These are phyloP conservation scores for Magnusiomyces fungicola DNA, from an alignment of 1,139 yeast species.

Conservation along the genomic window DNA sequence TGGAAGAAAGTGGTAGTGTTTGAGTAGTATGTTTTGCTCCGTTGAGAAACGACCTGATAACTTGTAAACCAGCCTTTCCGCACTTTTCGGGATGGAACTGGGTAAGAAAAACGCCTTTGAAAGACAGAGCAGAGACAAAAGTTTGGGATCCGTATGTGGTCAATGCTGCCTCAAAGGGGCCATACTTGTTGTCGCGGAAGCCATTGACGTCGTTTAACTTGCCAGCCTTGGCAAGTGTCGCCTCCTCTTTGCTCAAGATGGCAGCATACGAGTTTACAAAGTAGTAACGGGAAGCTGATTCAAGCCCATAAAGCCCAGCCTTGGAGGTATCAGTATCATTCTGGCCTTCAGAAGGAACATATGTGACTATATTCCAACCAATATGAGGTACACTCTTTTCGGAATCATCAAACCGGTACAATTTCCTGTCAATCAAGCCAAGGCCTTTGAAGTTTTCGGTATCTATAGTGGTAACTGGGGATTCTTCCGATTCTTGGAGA, in stretches of 20 bases:
- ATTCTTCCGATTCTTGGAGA: constrained; percentile 68
- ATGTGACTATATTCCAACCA: constrained; percentile 69
- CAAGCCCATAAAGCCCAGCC: constrained; percentile 51
- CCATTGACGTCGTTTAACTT: constrained; percentile 23
- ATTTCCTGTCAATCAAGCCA: constrained; percentile 43
- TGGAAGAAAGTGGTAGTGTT: not conserved
- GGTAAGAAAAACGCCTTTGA: constrained; percentile 79
- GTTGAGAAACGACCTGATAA: constrained; percentile 62
- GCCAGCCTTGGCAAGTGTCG: constrained; percentile 10
- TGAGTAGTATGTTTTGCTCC: constrained; percentile 30
- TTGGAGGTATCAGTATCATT: constrained; percentile 13
- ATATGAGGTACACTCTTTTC: constrained; percentile 90
- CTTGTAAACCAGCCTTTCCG: constrained; percentile 77
- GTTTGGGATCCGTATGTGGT: constrained; percentile 71
- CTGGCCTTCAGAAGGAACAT: constrained; percentile 10
- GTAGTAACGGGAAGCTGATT: constrained; percentile 66
- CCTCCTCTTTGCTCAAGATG: constrained; percentile 38
- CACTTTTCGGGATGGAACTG: constrained; percentile 98
- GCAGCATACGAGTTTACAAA: constrained; percentile 94
- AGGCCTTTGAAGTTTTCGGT: constrained; percentile 41
- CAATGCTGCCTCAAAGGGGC: constrained; percentile 75
- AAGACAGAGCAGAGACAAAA: constrained; percentile 77
- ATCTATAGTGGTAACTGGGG: constrained; percentile 33
- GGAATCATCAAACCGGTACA: constrained; percentile 51
- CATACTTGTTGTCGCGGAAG: constrained; percentile 26